Evolutionary conservation across 495 filamentous ascomycete genomes (phyloP).

Genomic region (Polyplosphaeria fusca): DNA sequence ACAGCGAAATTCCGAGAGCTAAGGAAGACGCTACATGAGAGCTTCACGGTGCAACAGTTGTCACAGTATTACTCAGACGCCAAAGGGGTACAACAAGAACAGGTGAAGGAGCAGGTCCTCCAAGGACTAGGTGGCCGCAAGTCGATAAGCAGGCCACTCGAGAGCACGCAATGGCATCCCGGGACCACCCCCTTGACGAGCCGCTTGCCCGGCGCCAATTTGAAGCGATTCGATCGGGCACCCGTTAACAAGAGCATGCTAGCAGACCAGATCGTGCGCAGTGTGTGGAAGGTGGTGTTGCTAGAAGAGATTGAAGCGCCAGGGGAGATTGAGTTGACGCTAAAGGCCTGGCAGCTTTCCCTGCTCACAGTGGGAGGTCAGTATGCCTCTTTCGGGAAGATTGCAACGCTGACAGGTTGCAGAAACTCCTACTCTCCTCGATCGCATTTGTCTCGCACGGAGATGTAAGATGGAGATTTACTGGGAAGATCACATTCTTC

Average conservation of each 20-base stretch:
- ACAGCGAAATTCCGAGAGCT: slow-evolving; percentile 9
- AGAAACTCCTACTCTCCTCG: slow-evolving; percentile 14
- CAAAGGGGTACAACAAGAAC: neutral
- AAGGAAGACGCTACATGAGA: slow-evolving; percentile 1
- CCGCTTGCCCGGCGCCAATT: slow-evolving; percentile 9
- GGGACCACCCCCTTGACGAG: slow-evolving; percentile 9
- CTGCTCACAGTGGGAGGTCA: slow-evolving; percentile 26
- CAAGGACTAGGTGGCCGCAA: slow-evolving; percentile 1
- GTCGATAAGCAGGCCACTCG: neutral
- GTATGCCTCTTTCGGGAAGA: neutral
- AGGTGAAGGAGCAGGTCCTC: slow-evolving; percentile 1
- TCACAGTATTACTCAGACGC: slow-evolving; percentile 15
- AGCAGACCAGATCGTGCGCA: slow-evolving; percentile 25
- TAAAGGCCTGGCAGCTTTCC: slow-evolving; percentile 29
- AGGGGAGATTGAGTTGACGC: slow-evolving; percentile 26
- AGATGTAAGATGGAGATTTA: slow-evolving; percentile 29
- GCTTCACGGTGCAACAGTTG: slow-evolving; percentile 27
- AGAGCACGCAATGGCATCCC: slow-evolving; percentile 26
- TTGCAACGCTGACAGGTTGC: neutral
- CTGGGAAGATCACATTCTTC: slow-evolving; percentile 16
- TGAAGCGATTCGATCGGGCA: slow-evolving; percentile 5
- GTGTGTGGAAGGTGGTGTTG: slow-evolving; percentile 19
- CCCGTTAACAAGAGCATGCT: slow-evolving; percentile 16
- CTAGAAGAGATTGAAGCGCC: slow-evolving; percentile 33
- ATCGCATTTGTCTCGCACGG: slow-evolving; percentile 15